phyloP scores from a whole-genome alignment of 768 basidiomycete species.

The Mycena rosella region DNA sequence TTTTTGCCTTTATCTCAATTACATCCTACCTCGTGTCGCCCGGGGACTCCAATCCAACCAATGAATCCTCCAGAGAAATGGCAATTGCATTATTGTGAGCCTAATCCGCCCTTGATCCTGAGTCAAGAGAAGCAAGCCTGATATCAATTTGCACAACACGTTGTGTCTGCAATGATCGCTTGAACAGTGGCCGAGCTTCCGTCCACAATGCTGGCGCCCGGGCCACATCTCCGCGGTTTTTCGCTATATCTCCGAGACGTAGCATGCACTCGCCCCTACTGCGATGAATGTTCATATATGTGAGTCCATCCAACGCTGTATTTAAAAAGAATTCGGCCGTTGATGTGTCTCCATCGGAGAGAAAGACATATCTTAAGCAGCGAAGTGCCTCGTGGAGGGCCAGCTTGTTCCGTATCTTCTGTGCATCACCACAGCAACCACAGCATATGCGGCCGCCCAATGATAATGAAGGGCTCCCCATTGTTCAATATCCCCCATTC shows the following conservation, averaged over 20 bases:
- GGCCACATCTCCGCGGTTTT: background rate
- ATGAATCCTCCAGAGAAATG: too few species aligned
- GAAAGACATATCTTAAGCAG: background rate
- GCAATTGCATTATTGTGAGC: too few species aligned
- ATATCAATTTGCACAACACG: background rate
- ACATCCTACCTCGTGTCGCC: too few species aligned
- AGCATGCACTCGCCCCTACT: background rate
- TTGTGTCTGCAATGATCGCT: background rate
- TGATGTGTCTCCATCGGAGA: background rate
- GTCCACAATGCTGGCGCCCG: background rate
- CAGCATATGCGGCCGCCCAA: background rate
- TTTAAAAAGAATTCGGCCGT: background rate
- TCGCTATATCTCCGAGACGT: background rate
- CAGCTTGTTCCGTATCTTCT: background rate
- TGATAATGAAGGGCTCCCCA: background rate
- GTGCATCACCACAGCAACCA: background rate
- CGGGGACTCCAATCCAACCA: too few species aligned
- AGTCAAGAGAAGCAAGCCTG: background rate
- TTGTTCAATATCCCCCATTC: background rate
- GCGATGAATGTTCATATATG: background rate
- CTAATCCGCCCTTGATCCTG: too few species aligned
- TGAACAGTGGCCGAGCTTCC: background rate
- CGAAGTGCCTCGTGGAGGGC: background rate
- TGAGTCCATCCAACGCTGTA: background rate
- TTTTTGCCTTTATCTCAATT: too few species aligned